phyloP scores from a whole-genome alignment of 2,329 filamentous ascomycete species.

The Fusarium sp. region DNA sequence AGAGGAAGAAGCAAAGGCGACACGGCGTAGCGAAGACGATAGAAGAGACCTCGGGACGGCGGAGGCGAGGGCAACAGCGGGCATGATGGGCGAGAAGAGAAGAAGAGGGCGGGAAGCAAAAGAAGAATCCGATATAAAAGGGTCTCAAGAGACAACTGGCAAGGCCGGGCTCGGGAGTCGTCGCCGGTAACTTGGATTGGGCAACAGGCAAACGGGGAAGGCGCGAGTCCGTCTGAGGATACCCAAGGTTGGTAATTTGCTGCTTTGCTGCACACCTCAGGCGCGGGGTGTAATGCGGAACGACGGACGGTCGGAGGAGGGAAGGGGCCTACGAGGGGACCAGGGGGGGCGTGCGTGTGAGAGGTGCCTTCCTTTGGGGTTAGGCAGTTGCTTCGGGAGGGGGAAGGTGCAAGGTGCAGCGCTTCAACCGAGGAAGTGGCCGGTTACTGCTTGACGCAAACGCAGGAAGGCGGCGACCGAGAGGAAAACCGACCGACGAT shows the following conservation, averaged over 20 bases:
- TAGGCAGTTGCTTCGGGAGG: slow-evolving; percentile 9
- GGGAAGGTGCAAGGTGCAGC: slow-evolving; percentile 22
- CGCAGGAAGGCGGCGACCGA: slow-evolving; percentile 40
- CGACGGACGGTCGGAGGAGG: slow-evolving; percentile 29
- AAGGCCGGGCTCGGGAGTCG: slow-evolving; percentile 39
- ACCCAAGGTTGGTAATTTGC: neutral
- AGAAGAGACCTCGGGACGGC: slow-evolving; percentile 48
- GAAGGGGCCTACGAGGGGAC: neutral
- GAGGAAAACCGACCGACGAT: slow-evolving; percentile 41
- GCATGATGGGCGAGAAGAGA: slow-evolving; percentile 44
- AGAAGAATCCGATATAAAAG: slow-evolving; percentile 40
- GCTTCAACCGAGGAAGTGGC: slow-evolving; percentile 44
- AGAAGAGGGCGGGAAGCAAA: slow-evolving; percentile 39
- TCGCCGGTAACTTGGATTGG: slow-evolving; percentile 31
- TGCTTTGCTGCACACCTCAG: slow-evolving; percentile 20
- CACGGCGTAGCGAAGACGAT: slow-evolving; percentile 46
- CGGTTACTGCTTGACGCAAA: slow-evolving; percentile 32
- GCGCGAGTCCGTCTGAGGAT: slow-evolving; percentile 10
- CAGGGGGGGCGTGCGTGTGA: neutral
- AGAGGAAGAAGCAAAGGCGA: slow-evolving; percentile 42
- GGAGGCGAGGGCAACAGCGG: slow-evolving; percentile 45
- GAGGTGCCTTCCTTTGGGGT: slow-evolving; percentile 21
- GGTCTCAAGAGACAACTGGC: slow-evolving; percentile 24
- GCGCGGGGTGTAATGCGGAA: slow-evolving; percentile 24
- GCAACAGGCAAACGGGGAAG: slow-evolving; percentile 26